Conservation (phyloP, 345 rosid genomes). For the Eucalyptus pauciflora region DNA sequence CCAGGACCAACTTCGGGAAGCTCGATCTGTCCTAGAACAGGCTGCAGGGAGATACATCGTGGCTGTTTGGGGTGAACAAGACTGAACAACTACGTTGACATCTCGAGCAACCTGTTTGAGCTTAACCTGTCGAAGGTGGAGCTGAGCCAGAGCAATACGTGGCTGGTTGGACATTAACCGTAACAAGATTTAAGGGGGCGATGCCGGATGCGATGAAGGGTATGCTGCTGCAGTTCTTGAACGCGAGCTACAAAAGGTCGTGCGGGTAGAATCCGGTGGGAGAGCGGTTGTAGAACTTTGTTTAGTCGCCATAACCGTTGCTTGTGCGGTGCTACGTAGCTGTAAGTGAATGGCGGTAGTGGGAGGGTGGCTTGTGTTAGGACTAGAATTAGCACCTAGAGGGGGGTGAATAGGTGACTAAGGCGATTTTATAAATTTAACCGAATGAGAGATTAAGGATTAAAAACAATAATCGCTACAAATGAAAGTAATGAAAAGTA, state of each 20-base stretch:
- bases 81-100: slow-evolving; percentile 17
- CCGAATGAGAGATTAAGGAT: too few relatives aligned
- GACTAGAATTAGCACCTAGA: too few relatives aligned
- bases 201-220: not conserved
- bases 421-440: too few relatives aligned
- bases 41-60: slow-evolving; percentile 49
- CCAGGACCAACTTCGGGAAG: slow-evolving; percentile 19
- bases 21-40: slow-evolving; percentile 54
- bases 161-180: slow-evolving; percentile 39
- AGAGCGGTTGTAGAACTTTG: not conserved
- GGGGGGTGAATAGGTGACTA: too few relatives aligned
- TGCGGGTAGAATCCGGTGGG: not conserved
- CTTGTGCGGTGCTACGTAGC: slow-evolving; percentile 56
- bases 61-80: slow-evolving; percentile 56
- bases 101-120: slow-evolving; percentile 54
- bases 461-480: too few relatives aligned
- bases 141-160: slow-evolving; percentile 18
- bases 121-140: slow-evolving; percentile 40
- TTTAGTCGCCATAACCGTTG: slow-evolving; percentile 10
- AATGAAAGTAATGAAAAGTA: too few relatives aligned
- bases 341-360: slow-evolving; percentile 15
- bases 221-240: not conserved
- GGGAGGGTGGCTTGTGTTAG: not conserved
- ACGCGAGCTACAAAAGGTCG: not conserved
- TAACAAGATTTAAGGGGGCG: slow-evolving; percentile 20